Base-by-base conservation (phyloP, 2,329 filamentous ascomycete species). In the Ophiosphaerella herpotricha region DNA sequence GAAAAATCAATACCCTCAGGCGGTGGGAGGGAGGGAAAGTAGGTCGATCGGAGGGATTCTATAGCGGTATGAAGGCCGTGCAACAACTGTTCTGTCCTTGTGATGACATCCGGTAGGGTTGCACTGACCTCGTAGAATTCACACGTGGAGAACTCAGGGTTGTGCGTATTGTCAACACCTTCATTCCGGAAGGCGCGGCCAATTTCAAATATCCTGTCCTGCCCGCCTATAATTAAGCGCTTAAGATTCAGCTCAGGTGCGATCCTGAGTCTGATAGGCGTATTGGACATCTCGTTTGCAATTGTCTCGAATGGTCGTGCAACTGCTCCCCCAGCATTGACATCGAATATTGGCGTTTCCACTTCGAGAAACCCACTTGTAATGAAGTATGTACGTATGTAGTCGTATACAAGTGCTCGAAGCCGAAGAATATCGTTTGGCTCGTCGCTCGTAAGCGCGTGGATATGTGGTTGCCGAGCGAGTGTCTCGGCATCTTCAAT, bases 161-260 rank as follows among this genome's bases (percentile, higher is more conserved):
- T 99, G 71, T 99, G 94, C 0, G 91, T 96, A 32, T 66, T 71
- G 45, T 72, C 68, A 1, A 71, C 63, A 72, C 91, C 90, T 77
- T 99, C 94, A 70, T 99, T 99, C 37, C 94, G 85, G 74, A 99
- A 99, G 11, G 86, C 86, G 3, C 90, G 88, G 0, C 94, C 94
- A 57, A 99, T 92, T 74, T 99, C 94, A 67, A 95, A 99, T 23
- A 99, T 85, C 54, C 82, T 86, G 63, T 95, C 89, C 54, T 97
- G 85, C 2, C 92, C 93, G 42, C 92, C 93, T 14, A 97, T 83
- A 1, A 97, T 85, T 39, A 99, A 79, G 7, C 94, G 84, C 77
- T 99, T 99, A 36, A 99, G 82, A 87, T 91, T 97, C 32, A 99
- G 78, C 74, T 99, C 94, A 0, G 94, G 94, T 3, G 94, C 94